Evolutionary conservation across 768 basidiomycete species (phyloP).

Genomic region (Cytidiella melzeri): DNA sequence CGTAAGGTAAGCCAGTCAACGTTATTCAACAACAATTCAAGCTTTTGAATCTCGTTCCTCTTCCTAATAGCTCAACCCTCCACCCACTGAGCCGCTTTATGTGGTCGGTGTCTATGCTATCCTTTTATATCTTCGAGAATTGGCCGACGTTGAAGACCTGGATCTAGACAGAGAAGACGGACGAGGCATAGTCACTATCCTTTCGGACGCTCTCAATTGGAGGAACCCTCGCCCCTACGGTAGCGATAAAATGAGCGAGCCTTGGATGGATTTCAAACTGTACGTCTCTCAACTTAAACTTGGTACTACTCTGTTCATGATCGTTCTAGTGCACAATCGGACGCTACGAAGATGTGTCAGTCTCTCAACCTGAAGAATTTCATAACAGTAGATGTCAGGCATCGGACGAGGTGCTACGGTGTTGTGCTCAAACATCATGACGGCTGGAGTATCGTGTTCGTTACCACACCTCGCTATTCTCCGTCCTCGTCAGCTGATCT

Average conservation of each 20-base stretch:
- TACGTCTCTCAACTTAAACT: neutral
- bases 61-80: constrained; percentile 51
- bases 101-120: constrained; percentile 55
- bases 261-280: constrained; percentile 12
- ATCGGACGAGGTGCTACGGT: constrained; percentile 72
- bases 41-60: constrained; percentile 5
- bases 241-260: constrained; percentile 5
- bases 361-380: constrained; percentile 55
- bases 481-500: neutral
- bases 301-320: neutral
- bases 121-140: constrained; percentile 67
- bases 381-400: constrained; percentile 64
- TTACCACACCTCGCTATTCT: constrained; percentile 8
- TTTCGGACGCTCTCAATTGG: constrained; percentile 49
- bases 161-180: constrained; percentile 45
- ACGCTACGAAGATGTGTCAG: constrained; percentile 32
- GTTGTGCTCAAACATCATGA: constrained; percentile 58
- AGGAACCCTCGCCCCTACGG: constrained; percentile 30
- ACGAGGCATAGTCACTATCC: constrained; percentile 49
- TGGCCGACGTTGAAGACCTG: constrained; percentile 63
- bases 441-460: constrained; percentile 76
- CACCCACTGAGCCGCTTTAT: constrained; percentile 58
- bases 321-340: constrained; percentile 36
- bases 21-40: neutral
- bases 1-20: constrained; percentile 47